Evolutionary conservation across 1,284 basidiomycete genomes (phyloP), one percentile per base, ranked within the genome.

Genomic region (Ganoderma leucocontextum): DNA sequence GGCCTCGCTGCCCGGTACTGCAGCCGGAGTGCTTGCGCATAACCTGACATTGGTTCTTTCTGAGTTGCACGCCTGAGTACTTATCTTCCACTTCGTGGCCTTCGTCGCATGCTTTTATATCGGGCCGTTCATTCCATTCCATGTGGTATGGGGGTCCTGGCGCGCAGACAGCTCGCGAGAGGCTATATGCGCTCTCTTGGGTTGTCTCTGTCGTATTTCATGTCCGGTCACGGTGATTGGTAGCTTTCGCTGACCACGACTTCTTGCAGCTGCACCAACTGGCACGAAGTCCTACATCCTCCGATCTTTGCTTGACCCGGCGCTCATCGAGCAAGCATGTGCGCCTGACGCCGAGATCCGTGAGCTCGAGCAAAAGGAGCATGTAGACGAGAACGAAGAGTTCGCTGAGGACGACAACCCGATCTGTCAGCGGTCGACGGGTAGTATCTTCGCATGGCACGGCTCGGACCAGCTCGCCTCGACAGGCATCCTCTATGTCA

Each of bases 251-350:
- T 52, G 12, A 52, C 22, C 9, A 22, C 12, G n/a, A 52, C 22
- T 29, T 10, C n/a, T 10, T 25, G 55, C 69, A 91, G 90, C 85
- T 53, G 80, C 85, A 1, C 80, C 85, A 1, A 74, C 84, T 0
- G 88, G 90, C 6, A 89, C 90, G 1, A 93, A 92, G 75, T 87
- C 87, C 8, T 95, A 91, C 75, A 91, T 94, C 59, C 80, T 94
- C n/a, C 89, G 92, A 53, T 70, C 71, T 2, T 38, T 49, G 35
- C 62, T 78, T 0, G 79, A 91, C 68, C 77, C 85, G 0, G 69
- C 75, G 12, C 80, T 94, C 58, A 88, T 94, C 58, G 87, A 87
- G 66, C 79, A 82, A 42, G 89, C 91, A 0, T 82, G 85, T 4
- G 75, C 84, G 12, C 84, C 85, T 0, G 85, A 92, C 64, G 83